phyloP scores from a whole-genome alignment of 345 rosid genomes.

The Eucalyptus dawsonii region DNA sequence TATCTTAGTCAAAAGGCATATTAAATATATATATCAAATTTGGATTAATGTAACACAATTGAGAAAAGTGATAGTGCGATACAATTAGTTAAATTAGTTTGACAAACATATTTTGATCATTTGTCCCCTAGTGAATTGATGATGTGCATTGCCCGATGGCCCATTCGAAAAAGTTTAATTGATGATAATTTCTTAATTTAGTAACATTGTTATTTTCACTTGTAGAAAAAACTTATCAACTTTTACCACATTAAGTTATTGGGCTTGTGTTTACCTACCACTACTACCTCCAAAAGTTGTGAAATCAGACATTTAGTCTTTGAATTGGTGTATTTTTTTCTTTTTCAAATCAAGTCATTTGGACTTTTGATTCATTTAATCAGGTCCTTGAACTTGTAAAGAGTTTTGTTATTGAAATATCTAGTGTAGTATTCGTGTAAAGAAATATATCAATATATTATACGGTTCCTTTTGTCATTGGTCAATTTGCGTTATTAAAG shows the following conservation, averaged over 20 bases:
- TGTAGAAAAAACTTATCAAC: too few species aligned
- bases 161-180: background rate
- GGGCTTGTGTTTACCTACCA: background rate
- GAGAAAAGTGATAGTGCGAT: background rate
- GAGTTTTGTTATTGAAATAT: background rate
- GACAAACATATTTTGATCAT: background rate
- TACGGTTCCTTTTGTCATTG: background rate
- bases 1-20: background rate
- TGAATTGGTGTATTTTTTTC: background rate
- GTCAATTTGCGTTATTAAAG: background rate
- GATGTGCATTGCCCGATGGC: fast-evolving
- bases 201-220: background rate
- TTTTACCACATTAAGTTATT: background rate
- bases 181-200: background rate
- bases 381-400: background rate
- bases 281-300: fast-evolving
- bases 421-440: background rate
- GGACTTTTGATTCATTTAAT: background rate
- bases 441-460: background rate
- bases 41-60: background rate
- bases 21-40: background rate
- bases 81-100: background rate
- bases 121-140: background rate
- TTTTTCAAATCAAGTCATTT: background rate
- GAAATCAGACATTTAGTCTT: background rate